Evolutionary conservation across 495 filamentous ascomycete genomes (phyloP).

Genomic region (Cryomyces minteri): DNA sequence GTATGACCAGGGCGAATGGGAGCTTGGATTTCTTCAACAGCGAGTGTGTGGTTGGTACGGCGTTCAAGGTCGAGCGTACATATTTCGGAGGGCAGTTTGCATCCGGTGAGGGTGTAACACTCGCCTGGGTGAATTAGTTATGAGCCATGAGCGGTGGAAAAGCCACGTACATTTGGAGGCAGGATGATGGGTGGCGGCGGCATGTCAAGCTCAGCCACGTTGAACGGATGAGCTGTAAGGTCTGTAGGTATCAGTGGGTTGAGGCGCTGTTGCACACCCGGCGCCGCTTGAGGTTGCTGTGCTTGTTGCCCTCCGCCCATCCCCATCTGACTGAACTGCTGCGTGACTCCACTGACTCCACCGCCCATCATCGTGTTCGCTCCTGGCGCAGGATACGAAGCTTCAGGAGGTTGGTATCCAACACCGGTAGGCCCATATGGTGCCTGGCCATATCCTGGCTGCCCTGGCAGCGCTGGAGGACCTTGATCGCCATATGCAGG

Average conservation of each 20-base stretch:
- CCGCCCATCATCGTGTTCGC: constrained; percentile 28
- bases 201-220: constrained; percentile 78
- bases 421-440: constrained; percentile 31
- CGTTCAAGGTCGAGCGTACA: constrained; percentile 86
- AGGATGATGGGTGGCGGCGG: constrained; percentile 83
- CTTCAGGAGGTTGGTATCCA: constrained; percentile 46
- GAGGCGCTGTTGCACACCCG: constrained; percentile 35
- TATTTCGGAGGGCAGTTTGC: constrained; percentile 91
- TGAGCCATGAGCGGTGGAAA: background rate
- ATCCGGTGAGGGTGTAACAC: constrained; percentile 78
- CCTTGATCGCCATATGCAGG: constrained; percentile 10
- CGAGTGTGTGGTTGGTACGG: constrained; percentile 74
- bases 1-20: constrained; percentile 88
- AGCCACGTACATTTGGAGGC: constrained; percentile 64
- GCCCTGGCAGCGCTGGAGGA: constrained; percentile 1
- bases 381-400: constrained; percentile 39
- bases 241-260: constrained; percentile 90
- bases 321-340: constrained; percentile 69
- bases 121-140: constrained; percentile 40
- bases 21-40: constrained; percentile 92
- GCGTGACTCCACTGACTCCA: constrained; percentile 50
- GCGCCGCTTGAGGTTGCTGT: constrained; percentile 23
- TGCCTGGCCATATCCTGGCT: constrained; percentile 15
- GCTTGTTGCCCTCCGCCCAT: constrained; percentile 28
- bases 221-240: constrained; percentile 79